Evolutionary conservation across 495 filamentous ascomycete species (phyloP).

Genomic region (Apodospora peruviana): DNA sequence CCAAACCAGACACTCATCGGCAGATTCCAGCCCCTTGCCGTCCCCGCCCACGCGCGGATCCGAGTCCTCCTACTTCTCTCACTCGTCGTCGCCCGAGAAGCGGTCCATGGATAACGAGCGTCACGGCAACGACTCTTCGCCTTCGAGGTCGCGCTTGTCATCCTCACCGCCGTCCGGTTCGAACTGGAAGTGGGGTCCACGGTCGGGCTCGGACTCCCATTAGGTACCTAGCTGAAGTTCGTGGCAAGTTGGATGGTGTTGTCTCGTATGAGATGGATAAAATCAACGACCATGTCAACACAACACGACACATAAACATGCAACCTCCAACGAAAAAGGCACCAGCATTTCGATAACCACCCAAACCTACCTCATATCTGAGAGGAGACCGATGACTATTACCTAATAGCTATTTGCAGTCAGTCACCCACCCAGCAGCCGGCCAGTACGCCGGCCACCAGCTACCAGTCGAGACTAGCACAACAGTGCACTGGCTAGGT

Average conservation of each 20-base stretch:
- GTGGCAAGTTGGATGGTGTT: no score
- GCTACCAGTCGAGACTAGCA: no score
- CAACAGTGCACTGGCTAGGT: no score
- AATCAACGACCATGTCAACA: no score
- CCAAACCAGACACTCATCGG: conserved; percentile 31
- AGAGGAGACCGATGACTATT: no score
- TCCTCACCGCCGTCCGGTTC: conserved; percentile 10
- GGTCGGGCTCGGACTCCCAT: conserved; percentile 10
- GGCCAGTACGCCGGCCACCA: no score
- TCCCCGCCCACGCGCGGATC: conserved; percentile 17
- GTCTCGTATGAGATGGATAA: background rate
- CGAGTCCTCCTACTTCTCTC: conserved; percentile 28
- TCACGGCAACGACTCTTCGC: conserved; percentile 1
- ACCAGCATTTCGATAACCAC: no score
- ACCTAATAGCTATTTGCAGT: no score
- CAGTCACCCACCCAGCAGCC: no score
- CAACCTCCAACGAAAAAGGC: no score
- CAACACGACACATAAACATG: no score
- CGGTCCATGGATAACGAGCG: conserved; percentile 39
- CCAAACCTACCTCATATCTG: no score
- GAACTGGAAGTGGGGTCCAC: conserved; percentile 20
- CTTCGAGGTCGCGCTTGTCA: background rate
- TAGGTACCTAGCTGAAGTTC: background rate
- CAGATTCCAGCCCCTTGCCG: conserved; percentile 25
- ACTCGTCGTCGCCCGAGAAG: conserved; percentile 37